Evolutionary conservation across 1,284 basidiomycete species (phyloP), one percentile per base, ranked within the genome.

Genomic region (Takashimella tepidaria): DNA sequence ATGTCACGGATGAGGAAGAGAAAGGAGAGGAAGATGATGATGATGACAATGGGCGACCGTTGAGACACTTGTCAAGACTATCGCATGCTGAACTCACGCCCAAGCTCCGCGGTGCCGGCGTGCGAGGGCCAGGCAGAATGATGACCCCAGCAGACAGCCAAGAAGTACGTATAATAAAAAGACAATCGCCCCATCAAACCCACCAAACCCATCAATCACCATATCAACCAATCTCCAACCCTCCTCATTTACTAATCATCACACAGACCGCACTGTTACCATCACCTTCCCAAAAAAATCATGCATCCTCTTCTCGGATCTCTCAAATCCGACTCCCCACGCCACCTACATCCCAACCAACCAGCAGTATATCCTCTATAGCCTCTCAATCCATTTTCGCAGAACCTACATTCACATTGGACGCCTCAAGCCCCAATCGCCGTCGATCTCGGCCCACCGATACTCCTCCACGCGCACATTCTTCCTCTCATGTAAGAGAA

Each of bases 91-190:
- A 16, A 8, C 16, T 16, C 16, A 37, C 31, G 10, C 31, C 31
- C 31, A 37, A 37, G 8, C 26, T 22, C 40, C 40, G 26, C 20
- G 46, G 47, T n/a, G 49, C 40, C 1, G 51, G 42, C 22, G 50
- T 57, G 3, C 37, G 37, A 12, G 54, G 56, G 5, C 45, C 46
- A 21, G 64, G 66, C 1, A 49, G 62, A 1, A 41, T 69, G 54
- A 60, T 71, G 60, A 71, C 69, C 5, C 69, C 69, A 1, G 65
- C 55, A 5, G 50, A 57, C 27, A 66, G 63, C 52, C 64, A 68
- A 51, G 59, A 51, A 13, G 68, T 67, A 27, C 58, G 63, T 52
- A 3, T n/a, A n/a, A n/a, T n/a, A n/a, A n/a, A n/a, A n/a, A n/a
- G n/a, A n/a, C n/a, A n/a, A n/a, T n/a, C 25, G 6, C 41, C 5